phyloP scores from a whole-genome alignment of 345 rosid genomes.

The Odontarrhena argentea region DNA sequence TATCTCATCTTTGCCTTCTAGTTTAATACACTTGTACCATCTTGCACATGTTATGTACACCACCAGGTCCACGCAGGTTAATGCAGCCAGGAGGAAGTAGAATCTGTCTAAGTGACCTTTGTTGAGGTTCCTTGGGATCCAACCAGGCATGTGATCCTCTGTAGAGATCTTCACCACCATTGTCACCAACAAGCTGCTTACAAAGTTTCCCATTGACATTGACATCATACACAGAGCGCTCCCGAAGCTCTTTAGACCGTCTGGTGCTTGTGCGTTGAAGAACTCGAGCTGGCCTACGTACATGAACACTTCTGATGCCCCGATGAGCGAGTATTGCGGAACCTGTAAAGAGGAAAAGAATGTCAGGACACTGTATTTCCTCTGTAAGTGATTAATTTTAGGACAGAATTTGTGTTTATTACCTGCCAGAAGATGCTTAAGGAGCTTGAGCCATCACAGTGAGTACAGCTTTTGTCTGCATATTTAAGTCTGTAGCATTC shows the following conservation, averaged over 20 bases:
- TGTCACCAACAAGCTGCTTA: slow-evolving; percentile 89
- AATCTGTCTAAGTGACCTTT: slow-evolving; percentile 93
- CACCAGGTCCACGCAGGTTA: slow-evolving; percentile 65
- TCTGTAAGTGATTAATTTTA: neutral
- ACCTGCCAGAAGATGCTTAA: slow-evolving; percentile 99
- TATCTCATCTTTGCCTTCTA: slow-evolving; percentile 56
- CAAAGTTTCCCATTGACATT: slow-evolving; percentile 95
- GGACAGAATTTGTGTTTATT: neutral
- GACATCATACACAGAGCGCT: slow-evolving; percentile 97
- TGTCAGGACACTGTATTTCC: neutral
- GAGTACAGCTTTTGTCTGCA: slow-evolving; percentile 65
- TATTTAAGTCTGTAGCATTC: slow-evolving; percentile 77
- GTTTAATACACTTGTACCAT: slow-evolving; percentile 81
- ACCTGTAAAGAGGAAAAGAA: slow-evolving; percentile 46
- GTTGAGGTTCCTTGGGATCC: slow-evolving; percentile 97
- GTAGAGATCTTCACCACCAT: slow-evolving; percentile 95
- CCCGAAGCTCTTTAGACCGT: slow-evolving; percentile 91
- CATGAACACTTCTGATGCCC: slow-evolving; percentile 99
- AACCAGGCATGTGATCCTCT: slow-evolving; percentile 85
- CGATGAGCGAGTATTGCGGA: slow-evolving; percentile 87
- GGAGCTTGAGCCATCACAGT: slow-evolving; percentile 89
- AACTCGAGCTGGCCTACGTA: slow-evolving; percentile 95
- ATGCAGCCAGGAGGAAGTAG: slow-evolving; percentile 82
- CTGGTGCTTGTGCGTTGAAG: slow-evolving; percentile 97
- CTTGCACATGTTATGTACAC: slow-evolving; percentile 74